phyloP scores from a whole-genome alignment of 2,329 filamentous ascomycete species.

The Arthrobotrys musiformis region DNA sequence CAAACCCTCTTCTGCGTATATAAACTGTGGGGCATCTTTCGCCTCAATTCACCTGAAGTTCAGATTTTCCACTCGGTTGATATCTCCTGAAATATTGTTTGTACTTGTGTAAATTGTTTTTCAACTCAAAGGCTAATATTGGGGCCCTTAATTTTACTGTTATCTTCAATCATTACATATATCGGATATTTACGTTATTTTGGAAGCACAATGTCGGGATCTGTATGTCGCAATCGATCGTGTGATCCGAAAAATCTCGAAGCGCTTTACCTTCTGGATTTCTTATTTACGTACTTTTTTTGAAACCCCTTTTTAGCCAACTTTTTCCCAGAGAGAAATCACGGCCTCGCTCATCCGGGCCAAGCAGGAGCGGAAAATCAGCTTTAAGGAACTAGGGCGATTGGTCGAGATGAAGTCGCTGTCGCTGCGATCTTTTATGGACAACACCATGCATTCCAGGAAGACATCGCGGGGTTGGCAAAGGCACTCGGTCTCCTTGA shows the following conservation, averaged over 20 bases:
- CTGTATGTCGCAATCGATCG: slow-evolving; percentile 12
- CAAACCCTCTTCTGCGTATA: too few species aligned
- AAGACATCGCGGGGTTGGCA: slow-evolving; percentile 57
- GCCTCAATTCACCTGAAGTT: too few species aligned
- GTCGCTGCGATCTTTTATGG: slow-evolving; percentile 60
- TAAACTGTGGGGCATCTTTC: background rate
- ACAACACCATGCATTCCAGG: slow-evolving; percentile 56
- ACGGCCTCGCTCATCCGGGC: slow-evolving; percentile 56
- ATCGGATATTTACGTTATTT: background rate
- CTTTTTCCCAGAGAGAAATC: slow-evolving; percentile 29
- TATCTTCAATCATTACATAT: background rate
- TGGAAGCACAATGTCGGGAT: slow-evolving; percentile 4
- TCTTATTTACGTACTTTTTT: too few species aligned
- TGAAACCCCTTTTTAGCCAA: too few species aligned
- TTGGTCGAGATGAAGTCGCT: slow-evolving; percentile 60
- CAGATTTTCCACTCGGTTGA: background rate
- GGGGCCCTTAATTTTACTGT: background rate
- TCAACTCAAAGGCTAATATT: background rate
- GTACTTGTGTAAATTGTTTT: background rate
- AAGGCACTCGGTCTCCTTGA: slow-evolving; percentile 50
- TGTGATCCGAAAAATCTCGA: background rate
- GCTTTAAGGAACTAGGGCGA: slow-evolving; percentile 57
- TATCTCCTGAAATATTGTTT: background rate
- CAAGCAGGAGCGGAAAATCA: slow-evolving; percentile 56
- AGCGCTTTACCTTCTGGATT: background rate